These are phyloP conservation scores for Pythium vanterpoolii DNA, from an alignment of 352 stramenopile species.

Conservation along the genomic window DNA sequence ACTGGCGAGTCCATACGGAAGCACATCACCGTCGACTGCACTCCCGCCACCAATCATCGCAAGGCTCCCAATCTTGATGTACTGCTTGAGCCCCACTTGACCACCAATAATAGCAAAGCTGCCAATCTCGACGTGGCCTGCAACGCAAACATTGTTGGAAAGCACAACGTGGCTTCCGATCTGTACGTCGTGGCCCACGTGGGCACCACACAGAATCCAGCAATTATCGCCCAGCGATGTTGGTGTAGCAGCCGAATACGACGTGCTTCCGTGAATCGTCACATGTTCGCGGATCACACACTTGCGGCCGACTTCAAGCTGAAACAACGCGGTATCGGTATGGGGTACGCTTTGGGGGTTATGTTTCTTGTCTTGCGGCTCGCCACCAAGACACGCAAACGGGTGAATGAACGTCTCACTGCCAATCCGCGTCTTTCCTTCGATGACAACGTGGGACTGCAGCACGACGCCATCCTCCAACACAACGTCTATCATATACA, in stretches of 20 bases:
- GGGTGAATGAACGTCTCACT: constrained; percentile 55
- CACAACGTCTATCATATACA: constrained; percentile 48
- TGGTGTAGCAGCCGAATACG: constrained; percentile 43
- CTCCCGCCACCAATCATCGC: constrained; percentile 81
- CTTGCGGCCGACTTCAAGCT: constrained; percentile 56
- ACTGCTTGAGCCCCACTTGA: constrained; percentile 76
- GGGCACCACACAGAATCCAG: constrained; percentile 73
- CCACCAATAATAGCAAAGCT: constrained; percentile 74
- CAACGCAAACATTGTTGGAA: constrained; percentile 81
- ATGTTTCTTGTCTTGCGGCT: constrained; percentile 85
- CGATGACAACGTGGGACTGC: constrained; percentile 72
- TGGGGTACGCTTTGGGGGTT: constrained; percentile 1
- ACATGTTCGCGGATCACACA: constrained; percentile 83
- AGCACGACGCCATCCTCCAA: constrained; percentile 61
- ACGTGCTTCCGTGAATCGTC: constrained; percentile 77
- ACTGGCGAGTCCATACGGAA: constrained; percentile 71
- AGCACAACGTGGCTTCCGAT: constrained; percentile 69
- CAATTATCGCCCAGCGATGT: constrained; percentile 72
- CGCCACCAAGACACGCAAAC: constrained; percentile 72
- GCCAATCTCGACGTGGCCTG: constrained; percentile 74
- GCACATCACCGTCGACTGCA: constrained; percentile 75
- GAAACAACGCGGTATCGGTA: constrained; percentile 10
- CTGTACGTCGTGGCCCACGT: constrained; percentile 69
- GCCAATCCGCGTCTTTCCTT: constrained; percentile 60
- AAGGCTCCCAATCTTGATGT: constrained; percentile 61